Conservation (phyloP, 768 basidiomycete genomes). For the Pulveroboletus ravenelii region DNA sequence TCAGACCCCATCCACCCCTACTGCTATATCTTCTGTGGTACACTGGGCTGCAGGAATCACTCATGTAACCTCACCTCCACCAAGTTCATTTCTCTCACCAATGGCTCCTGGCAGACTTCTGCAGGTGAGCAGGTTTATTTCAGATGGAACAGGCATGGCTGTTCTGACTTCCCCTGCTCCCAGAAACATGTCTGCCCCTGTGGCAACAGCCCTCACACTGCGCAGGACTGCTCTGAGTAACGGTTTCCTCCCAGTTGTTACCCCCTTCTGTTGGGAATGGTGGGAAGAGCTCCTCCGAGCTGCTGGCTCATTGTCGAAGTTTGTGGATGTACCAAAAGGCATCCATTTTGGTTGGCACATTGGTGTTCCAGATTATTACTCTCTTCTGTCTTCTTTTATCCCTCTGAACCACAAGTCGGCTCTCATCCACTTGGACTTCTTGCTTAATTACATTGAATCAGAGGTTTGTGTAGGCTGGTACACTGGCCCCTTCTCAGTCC, state of each 20-base stretch:
- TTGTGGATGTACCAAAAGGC: not conserved
- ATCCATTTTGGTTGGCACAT: not conserved
- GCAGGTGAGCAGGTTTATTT: too few species aligned
- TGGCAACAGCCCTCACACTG: not conserved
- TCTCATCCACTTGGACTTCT: constrained; percentile 9
- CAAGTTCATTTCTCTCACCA: too few species aligned
- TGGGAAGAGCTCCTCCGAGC: not conserved
- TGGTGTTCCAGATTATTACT: not conserved
- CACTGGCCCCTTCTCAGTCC: constrained; percentile 7
- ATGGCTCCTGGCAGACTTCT: too few species aligned
- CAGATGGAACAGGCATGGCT: too few species aligned
- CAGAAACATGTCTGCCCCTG: not conserved
- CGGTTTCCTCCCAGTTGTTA: not conserved
- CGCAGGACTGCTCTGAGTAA: not conserved
- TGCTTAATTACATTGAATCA: constrained; percentile 30
- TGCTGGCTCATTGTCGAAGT: not conserved
- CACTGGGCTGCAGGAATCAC: too few species aligned
- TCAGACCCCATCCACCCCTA: too few species aligned
- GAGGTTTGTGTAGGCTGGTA: constrained; percentile 32
- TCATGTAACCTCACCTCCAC: too few species aligned
- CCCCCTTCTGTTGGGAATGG: not conserved
- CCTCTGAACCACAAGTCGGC: not conserved
- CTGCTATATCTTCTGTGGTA: too few species aligned
- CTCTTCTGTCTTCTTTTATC: not conserved
- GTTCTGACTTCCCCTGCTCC: too few species aligned